A percentile compares a stretch with the other conserved stretches of the same genome.
These are phyloP conservation scores for Phytophthora cajani DNA, from an alignment of 352 stramenopile species.

Conservation along the genomic window DNA sequence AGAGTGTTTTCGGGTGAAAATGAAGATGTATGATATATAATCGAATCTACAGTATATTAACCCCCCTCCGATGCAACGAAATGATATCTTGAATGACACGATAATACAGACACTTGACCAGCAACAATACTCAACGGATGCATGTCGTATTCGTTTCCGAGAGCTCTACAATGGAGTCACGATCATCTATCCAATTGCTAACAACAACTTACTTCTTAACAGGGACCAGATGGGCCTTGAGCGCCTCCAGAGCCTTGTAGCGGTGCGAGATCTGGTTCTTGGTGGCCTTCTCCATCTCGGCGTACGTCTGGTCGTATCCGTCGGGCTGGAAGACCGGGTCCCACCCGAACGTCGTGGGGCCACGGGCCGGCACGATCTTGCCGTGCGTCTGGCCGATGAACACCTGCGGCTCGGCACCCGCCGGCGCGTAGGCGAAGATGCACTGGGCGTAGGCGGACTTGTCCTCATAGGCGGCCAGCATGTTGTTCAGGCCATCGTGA, in stretches of 20 bases:
- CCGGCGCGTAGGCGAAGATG: constrained; percentile 93
- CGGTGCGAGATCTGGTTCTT: constrained; percentile 94
- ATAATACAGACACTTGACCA: neutral
- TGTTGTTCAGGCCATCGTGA: constrained; percentile 93
- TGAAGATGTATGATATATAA: constrained; percentile 2
- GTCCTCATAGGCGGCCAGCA: constrained; percentile 94
- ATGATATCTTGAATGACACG: neutral
- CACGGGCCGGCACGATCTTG: constrained; percentile 92
- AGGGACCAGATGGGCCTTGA: constrained; percentile 49
- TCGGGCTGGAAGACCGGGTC: constrained; percentile 92
- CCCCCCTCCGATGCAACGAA: too few relatives aligned
- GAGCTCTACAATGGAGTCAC: constrained; percentile 10
- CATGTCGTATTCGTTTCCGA: constrained; percentile 9
- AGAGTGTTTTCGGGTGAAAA: neutral
- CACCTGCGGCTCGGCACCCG: constrained; percentile 85
- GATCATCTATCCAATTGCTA: constrained; percentile 1
- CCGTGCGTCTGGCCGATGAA: constrained; percentile 94
- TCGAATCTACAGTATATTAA: neutral
- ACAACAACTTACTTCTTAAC: constrained; percentile 28
- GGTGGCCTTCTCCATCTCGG: constrained; percentile 89
- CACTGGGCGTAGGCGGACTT: constrained; percentile 97
- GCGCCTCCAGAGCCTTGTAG: constrained; percentile 81
- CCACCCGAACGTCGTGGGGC: constrained; percentile 90
- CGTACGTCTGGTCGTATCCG: constrained; percentile 87
- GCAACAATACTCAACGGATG: neutral